Conservation (phyloP, 1,284 basidiomycete species). For the Cutaneotrichosporon sp. region DNA sequence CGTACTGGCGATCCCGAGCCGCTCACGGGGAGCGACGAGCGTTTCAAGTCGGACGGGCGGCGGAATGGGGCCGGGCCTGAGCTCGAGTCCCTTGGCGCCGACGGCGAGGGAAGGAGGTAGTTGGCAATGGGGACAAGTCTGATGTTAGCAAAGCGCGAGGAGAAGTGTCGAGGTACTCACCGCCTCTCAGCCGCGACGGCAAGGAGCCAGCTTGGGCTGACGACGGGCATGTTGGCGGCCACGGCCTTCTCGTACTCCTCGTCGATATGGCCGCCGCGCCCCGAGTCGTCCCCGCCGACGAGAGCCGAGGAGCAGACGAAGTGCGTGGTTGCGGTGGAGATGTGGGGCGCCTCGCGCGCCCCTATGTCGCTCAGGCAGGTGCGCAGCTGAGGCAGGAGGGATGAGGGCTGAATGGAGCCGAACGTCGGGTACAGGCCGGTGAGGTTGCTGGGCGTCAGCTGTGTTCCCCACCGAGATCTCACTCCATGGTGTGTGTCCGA, state of each 20-base stretch:
- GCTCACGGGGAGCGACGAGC: conserved; percentile 36
- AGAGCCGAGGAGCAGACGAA: conserved; percentile 87
- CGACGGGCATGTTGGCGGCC: conserved; percentile 84
- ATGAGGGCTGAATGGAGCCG: conserved; percentile 76
- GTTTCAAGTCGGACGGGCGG: conserved; percentile 38
- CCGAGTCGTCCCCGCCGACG: conserved; percentile 61
- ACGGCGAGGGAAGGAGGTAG: conserved; percentile 73
- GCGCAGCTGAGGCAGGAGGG: conserved; percentile 74
- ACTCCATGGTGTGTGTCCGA: conserved; percentile 81
- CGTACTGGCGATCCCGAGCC: conserved; percentile 25
- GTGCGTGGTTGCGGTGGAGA: conserved; percentile 95
- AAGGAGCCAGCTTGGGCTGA: conserved; percentile 85
- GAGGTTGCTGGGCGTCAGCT: conserved; percentile 64
- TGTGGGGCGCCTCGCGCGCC: conserved; percentile 84
- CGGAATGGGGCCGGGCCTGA: conserved; percentile 59
- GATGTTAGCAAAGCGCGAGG: no score
- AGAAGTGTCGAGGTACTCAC: no score
- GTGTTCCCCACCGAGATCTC: conserved; percentile 17
- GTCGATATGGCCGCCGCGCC: conserved; percentile 49
- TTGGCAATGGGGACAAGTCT: conserved; percentile 84
- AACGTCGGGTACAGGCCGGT: conserved; percentile 91
- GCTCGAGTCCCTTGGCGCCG: conserved; percentile 55
- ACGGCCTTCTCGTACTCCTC: conserved; percentile 89
- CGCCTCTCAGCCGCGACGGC: conserved; percentile 79
- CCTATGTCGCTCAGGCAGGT: conserved; percentile 75